Percentiles rank a stretch among this genome's conserved stretches.
phyloP scores from a whole-genome alignment of 768 basidiomycete genomes.

The Serendipita indica region DNA sequence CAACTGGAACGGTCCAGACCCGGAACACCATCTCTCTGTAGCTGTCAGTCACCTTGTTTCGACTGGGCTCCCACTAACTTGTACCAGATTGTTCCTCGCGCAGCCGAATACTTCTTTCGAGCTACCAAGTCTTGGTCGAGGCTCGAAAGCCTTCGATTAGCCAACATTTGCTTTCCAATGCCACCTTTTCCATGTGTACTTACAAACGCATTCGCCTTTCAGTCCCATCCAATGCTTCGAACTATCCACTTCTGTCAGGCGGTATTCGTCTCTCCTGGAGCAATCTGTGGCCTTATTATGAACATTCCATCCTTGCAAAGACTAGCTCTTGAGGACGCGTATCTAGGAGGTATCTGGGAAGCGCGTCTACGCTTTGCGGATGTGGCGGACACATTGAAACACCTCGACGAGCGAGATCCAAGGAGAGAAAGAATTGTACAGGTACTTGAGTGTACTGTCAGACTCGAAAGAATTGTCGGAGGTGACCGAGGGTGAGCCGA shows the following conservation, averaged over 20 bases:
- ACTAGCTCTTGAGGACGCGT: slow-evolving; percentile 30
- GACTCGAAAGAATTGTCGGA: not conserved
- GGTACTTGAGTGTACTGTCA: not conserved
- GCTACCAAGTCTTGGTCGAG: slow-evolving; percentile 30
- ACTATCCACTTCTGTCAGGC: slow-evolving; percentile 36
- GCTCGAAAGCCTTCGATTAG: slow-evolving; percentile 32
- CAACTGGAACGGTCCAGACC: slow-evolving; percentile 46
- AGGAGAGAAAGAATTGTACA: not conserved
- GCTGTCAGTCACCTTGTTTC: slow-evolving; percentile 29
- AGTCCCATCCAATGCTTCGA: not conserved
- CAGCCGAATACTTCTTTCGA: slow-evolving; percentile 26
- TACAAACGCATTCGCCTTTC: not conserved
- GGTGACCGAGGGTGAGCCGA: not conserved
- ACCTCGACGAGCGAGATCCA: not conserved
- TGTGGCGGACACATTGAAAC: slow-evolving; percentile 27
- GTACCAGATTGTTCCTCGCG: slow-evolving; percentile 31
- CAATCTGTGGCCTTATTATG: slow-evolving; percentile 26
- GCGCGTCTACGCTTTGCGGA: slow-evolving; percentile 35
- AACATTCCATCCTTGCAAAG: slow-evolving; percentile 18
- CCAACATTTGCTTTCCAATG: slow-evolving; percentile 31
- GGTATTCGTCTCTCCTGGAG: slow-evolving; percentile 29
- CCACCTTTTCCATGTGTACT: slow-evolving; percentile 24
- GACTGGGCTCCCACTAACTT: not conserved
- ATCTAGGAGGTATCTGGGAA: slow-evolving; percentile 45
- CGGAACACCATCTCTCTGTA: slow-evolving; percentile 46